phyloP scores from a whole-genome alignment of 73 alveolate genomes.

The Paramecium sonneborni region DNA sequence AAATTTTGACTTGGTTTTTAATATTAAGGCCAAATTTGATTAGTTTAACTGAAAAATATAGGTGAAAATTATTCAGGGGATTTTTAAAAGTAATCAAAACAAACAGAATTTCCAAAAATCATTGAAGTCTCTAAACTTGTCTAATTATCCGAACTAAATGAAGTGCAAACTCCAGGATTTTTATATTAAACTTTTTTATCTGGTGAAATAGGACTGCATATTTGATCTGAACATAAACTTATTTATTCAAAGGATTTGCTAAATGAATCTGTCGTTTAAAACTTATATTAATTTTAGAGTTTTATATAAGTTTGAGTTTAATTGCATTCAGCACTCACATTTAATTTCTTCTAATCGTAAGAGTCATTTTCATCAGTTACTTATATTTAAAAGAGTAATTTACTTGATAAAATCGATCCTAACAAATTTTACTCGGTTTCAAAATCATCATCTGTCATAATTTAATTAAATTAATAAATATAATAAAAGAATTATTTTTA shows the following conservation, averaged over 20 bases:
- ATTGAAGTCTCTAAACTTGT: background rate
- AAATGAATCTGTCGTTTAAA: background rate
- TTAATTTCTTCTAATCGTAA: background rate
- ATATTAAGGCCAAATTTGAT: background rate
- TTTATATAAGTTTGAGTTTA: background rate
- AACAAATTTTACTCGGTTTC: background rate
- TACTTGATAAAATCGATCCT: slow-evolving; percentile 11
- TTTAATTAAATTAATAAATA: background rate
- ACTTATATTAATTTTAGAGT: background rate
- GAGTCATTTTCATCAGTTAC: slow-evolving; percentile 5
- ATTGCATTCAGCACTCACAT: background rate
- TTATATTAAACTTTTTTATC: background rate
- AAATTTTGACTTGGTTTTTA: background rate
- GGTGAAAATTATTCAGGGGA: slow-evolving; percentile 1
- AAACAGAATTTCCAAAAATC: background rate
- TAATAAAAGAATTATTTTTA: background rate
- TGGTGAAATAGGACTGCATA: background rate
- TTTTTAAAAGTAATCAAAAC: background rate
- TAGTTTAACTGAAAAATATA: background rate
- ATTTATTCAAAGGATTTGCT: background rate
- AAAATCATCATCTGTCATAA: slow-evolving; percentile 35
- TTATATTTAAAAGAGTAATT: background rate
- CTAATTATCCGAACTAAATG: background rate
- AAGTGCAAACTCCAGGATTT: background rate
- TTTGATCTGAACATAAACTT: background rate